Base-by-base conservation (phyloP, 352 stramenopile species). In the Phytophthora cactorum region DNA sequence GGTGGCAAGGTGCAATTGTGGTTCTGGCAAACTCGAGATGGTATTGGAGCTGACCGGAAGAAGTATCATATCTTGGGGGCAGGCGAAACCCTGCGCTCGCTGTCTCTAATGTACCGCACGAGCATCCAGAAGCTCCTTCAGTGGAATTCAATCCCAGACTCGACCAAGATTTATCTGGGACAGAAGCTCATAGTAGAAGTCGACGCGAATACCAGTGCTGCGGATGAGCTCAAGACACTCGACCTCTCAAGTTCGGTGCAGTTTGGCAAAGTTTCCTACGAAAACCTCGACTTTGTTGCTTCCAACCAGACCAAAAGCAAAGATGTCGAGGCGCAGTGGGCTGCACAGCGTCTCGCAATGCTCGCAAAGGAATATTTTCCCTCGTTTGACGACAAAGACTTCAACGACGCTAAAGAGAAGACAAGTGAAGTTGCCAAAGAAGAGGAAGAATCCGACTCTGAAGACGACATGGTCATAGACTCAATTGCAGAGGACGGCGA, bases 31-130 rank as follows among this genome's bases (percentile, higher is more conserved):
- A 79, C 74, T 4, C 71, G 74, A 34, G 66, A 84, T 34, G 74
- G 74, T 8, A 63, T 80, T 17, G 72, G 72, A 9, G 65, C 57
- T 7, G 74, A 86, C 39, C 63, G 72, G 29, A 89, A 84, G 38
- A 92, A 91, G 46, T 90, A 90, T 49, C 84, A 93, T 60, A 88
- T 95, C 44, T 68, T 95, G 0, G 80, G 82, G 5, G 71, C 84
- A 0, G 82, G 86, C 1, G 84, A 93, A 56, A 93, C 84, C 9
- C 62, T 95, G 27, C 78, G 79, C 9, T 89, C 83, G 10, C 52
- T 95, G 5, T 95, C 84, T 47, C 72, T 95, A 29, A 86, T 86
- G 57, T 95, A 95, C n/a, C 86, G 77, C 36, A 83, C 83, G 4
- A 95, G 83, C 12, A 86, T 88, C 22, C 68, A 90, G 10, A 78